Percentiles rank a stretch among this genome's conserved stretches.
Conservation (phyloP, 306 rosid genomes). For the Quercus glauca region DNA sequence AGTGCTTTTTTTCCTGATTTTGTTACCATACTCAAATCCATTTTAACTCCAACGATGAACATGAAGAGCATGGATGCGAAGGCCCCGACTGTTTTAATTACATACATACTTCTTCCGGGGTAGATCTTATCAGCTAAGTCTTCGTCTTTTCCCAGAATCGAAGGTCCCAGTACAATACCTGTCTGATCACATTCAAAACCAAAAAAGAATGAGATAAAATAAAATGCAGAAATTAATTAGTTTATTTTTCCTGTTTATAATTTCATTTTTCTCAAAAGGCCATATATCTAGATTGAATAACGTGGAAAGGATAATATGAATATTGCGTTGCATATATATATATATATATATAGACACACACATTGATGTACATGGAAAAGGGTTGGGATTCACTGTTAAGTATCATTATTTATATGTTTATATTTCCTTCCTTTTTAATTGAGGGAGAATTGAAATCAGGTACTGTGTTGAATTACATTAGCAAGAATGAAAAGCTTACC, state of each 20-base stretch:
- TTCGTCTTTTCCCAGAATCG: slow-evolving; percentile 29
- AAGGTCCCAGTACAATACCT: slow-evolving; percentile 49
- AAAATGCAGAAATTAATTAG: background rate
- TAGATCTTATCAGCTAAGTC: background rate
- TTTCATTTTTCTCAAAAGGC: no score
- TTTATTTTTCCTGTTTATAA: background rate
- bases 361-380: no score
- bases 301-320: background rate
- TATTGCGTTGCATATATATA: no score
- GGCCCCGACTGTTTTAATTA: slow-evolving; percentile 37
- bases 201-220: background rate
- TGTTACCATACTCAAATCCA: slow-evolving; percentile 21
- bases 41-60: slow-evolving; percentile 52
- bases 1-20: slow-evolving; percentile 42
- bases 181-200: slow-evolving; percentile 29
- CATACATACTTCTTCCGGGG: slow-evolving; percentile 35
- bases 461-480: no score
- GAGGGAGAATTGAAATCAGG: background rate
- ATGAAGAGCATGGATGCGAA: slow-evolving; percentile 47
- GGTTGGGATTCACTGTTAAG: no score
- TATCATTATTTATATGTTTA: no score
- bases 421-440: no score
- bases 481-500: slow-evolving; percentile 25
- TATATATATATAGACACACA: no score
- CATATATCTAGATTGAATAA: background rate